phyloP scores from a whole-genome alignment of 202 grass and related monocot genomes.

The Sporobolus alterniflorus region DNA sequence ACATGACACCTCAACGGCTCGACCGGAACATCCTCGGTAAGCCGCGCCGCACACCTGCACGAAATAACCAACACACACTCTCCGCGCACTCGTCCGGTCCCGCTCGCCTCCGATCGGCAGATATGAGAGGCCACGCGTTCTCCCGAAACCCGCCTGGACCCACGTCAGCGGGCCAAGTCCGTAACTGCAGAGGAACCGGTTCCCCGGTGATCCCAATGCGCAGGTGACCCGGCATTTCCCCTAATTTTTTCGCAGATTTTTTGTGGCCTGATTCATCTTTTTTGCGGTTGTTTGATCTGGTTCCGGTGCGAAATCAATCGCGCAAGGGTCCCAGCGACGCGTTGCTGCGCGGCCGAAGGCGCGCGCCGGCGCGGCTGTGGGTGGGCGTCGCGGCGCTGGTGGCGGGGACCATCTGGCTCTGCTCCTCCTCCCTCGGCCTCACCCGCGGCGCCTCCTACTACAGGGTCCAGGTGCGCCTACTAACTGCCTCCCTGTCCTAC shows the following conservation, averaged over 20 bases:
- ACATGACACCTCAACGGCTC: too few relatives aligned
- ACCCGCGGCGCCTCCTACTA: slow-evolving; percentile 17
- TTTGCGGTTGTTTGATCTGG: background rate
- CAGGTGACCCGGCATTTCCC: slow-evolving; percentile 29
- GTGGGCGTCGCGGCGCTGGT: slow-evolving; percentile 34
- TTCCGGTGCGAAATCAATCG: background rate
- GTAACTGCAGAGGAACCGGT: too few relatives aligned
- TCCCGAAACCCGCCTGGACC: background rate
- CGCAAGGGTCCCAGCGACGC: slow-evolving; percentile 32
- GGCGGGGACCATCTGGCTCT: slow-evolving; percentile 44
- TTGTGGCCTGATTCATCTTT: background rate
- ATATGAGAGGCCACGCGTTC: slow-evolving; percentile 5
- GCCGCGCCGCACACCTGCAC: slow-evolving; percentile 15
- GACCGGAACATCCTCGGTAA: background rate
- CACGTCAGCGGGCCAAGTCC: too few relatives aligned
- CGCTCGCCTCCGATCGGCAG: background rate
- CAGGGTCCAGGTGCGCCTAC: slow-evolving; percentile 39
- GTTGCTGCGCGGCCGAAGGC: slow-evolving; percentile 36
- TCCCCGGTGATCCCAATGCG: slow-evolving; percentile 37
- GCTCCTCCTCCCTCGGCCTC: slow-evolving; percentile 35
- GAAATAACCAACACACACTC: background rate
- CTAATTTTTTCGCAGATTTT: background rate
- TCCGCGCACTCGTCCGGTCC: background rate
- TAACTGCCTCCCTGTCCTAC: background rate
- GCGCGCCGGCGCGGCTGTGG: slow-evolving; percentile 38